These are phyloP conservation scores for Cladosporium sp. DNA, from an alignment of 2,329 filamentous ascomycete genomes.

Conservation along the genomic window DNA sequence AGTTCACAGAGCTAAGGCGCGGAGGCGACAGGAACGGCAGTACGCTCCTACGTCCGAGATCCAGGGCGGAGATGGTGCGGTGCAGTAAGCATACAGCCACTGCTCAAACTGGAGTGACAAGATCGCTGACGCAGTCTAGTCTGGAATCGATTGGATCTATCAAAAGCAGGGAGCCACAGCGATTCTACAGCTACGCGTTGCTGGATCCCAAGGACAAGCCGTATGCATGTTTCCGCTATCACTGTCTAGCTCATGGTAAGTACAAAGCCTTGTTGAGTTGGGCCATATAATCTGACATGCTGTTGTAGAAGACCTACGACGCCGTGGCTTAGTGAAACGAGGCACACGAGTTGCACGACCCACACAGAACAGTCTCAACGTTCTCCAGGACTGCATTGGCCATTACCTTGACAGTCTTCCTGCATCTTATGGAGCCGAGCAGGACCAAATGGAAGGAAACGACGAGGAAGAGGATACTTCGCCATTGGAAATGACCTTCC, in stretches of 20 bases:
- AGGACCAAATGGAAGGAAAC: neutral
- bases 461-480: neutral
- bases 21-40: slow-evolving; percentile 40
- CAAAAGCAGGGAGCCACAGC: slow-evolving; percentile 43
- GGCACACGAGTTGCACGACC: neutral
- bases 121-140: neutral
- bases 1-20: slow-evolving; percentile 45
- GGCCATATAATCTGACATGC: neutral
- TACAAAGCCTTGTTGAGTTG: neutral
- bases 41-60: neutral
- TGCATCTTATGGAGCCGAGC: neutral
- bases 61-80: slow-evolving; percentile 4
- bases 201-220: slow-evolving; percentile 52
- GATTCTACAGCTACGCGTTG: slow-evolving; percentile 53
- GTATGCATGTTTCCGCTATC: slow-evolving; percentile 49
- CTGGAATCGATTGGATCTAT: slow-evolving; percentile 24
- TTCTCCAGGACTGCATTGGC: neutral
- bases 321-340: neutral
- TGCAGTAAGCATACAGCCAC: slow-evolving; percentile 23
- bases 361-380: neutral
- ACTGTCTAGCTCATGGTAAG: slow-evolving; percentile 27
- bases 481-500: neutral
- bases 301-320: neutral
- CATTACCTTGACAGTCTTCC: neutral
- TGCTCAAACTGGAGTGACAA: neutral